Conservation (phyloP, 768 basidiomycete species). For the Stropharia rugosoannulata region DNA sequence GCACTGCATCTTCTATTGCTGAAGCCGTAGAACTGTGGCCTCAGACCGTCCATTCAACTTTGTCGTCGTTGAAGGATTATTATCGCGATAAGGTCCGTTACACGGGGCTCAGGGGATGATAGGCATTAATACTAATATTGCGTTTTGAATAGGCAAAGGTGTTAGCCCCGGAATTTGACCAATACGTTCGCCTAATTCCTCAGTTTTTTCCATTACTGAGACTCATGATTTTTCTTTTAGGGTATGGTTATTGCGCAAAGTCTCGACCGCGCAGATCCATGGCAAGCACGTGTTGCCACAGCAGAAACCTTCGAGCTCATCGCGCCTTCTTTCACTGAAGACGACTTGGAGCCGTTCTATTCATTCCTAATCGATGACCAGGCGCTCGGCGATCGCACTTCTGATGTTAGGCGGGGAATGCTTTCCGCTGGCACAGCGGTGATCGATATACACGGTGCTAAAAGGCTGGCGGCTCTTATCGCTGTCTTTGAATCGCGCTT, state of each 20-base stretch:
- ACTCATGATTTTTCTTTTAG: constrained; percentile 35
- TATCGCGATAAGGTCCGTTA: constrained; percentile 78
- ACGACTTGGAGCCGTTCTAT: constrained; percentile 73
- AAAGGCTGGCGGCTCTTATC: constrained; percentile 71
- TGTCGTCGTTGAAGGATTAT: constrained; percentile 59
- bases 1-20: constrained; percentile 70
- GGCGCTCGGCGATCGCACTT: constrained; percentile 81
- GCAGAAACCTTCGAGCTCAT: constrained; percentile 66
- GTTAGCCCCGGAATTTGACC: constrained; percentile 88
- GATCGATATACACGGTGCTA: constrained; percentile 81
- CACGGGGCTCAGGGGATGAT: background rate
- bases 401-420: constrained; percentile 85
- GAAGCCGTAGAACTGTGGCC: constrained; percentile 78
- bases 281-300: constrained; percentile 77
- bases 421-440: constrained; percentile 79
- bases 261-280: constrained; percentile 87
- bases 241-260: constrained; percentile 92
- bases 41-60: constrained; percentile 42
- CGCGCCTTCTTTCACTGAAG: constrained; percentile 61
- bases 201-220: background rate
- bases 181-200: constrained; percentile 60
- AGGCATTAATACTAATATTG: background rate
- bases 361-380: constrained; percentile 82
- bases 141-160: constrained; percentile 62
- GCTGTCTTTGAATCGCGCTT: constrained; percentile 81